Percentiles rank a stretch among this genome's conserved stretches.
These are phyloP conservation scores for Prunus mira DNA, from an alignment of 306 rosid genomes.

Conservation along the genomic window DNA sequence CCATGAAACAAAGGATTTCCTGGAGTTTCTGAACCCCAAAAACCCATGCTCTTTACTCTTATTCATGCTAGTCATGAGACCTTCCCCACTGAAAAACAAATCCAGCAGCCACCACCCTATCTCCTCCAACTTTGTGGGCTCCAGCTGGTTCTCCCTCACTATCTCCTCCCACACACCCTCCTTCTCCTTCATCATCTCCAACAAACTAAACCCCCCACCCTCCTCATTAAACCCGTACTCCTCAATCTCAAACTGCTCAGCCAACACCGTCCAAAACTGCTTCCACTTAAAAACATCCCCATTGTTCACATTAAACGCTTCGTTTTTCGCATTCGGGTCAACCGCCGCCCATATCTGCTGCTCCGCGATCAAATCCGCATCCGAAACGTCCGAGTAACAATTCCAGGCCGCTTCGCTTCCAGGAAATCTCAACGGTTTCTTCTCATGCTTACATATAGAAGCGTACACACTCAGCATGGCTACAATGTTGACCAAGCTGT, in stretches of 20 bases:
- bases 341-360: constrained; percentile 75
- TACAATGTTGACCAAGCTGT: constrained; percentile 44
- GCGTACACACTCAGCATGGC: constrained; percentile 52
- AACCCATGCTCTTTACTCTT: constrained; percentile 45
- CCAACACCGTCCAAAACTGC: constrained; percentile 64
- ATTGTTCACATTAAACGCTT: constrained; percentile 53
- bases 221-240: constrained; percentile 51
- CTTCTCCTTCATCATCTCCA: constrained; percentile 49
- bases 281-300: constrained; percentile 70
- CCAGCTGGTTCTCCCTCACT: constrained; percentile 46
- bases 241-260: constrained; percentile 60
- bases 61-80: constrained; percentile 21
- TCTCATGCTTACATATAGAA: constrained; percentile 57
- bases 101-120: constrained; percentile 31
- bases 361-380: constrained; percentile 71
- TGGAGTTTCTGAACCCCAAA: constrained; percentile 50
- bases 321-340: constrained; percentile 54
- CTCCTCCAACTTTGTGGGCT: background rate
- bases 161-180: constrained; percentile 54
- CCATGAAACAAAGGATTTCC: constrained; percentile 38
- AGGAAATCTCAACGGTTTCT: constrained; percentile 49
- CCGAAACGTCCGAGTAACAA: constrained; percentile 35
- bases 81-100: background rate
- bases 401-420: constrained; percentile 49
- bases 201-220: constrained; percentile 19